Base-by-base conservation (phyloP, 805 yeast species). In the Yamadazyma laniorum region DNA sequence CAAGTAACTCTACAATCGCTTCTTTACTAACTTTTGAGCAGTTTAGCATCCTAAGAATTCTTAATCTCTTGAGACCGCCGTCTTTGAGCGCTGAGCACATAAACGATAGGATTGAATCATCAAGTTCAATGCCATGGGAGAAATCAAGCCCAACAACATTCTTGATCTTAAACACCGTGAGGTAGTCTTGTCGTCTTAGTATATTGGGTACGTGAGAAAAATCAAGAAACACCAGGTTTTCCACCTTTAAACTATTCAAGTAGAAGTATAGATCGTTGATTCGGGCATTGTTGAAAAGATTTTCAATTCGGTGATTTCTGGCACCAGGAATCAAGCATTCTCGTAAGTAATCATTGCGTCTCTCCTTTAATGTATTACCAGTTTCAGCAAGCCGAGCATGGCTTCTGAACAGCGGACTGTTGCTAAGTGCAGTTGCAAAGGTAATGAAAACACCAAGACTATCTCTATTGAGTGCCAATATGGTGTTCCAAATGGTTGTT, bases 241-340 rank as follows among this genome's bases (percentile, higher is more conserved):
- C 31, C 42, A 42, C 44, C 12, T 37, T 25, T n/a, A 58, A 34
- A 9, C 39, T 37, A 26, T 45, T 47, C 14, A 63, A 34, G 27
- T 50, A 49, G 6, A 34, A 12, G 2, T 44, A 46, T 3, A 67
- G 32, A 13, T 58, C 61, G 14, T 28, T 17, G 3, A 65, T 28
- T 15, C 47, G 40, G 8, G 61, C 47, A 40, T 67, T 66, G 16
- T 52, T 43, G 39, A 61, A 65, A 5, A 68, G 27, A 32, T 57
- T 65, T 30, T 67, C 73, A 18, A 68, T 34, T 27, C 74, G 44
- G 50, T 67, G 70, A 17, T 31, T 40, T 15, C 16, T 29, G 6
- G 8, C 14, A 12, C 18, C 15, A 1, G 46, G 43, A 3, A 43
- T 17, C n/a, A 43, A 29, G 27, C 40, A 32, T 4, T 31, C 29